phyloP scores from a whole-genome alignment of 257 asterid species.

The Leptodermis oblonga region DNA sequence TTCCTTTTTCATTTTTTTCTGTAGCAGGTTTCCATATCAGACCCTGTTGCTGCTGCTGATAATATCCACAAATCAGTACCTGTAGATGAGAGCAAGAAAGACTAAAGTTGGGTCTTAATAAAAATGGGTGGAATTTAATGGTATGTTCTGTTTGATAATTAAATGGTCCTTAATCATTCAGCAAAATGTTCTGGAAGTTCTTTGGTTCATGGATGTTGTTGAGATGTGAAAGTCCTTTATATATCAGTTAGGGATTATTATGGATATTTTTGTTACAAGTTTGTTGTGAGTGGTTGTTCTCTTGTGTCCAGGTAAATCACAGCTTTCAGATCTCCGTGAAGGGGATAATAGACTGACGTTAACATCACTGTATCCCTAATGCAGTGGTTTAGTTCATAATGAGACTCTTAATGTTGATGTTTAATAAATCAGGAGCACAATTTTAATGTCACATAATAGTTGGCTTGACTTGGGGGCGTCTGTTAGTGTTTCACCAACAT shows the following conservation, averaged over 20 bases:
- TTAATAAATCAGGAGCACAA: background rate
- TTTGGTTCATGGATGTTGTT: constrained; percentile 9
- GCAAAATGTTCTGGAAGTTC: constrained; percentile 5
- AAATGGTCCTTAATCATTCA: background rate
- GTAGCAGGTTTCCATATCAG: constrained; percentile 41
- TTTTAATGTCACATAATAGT: background rate
- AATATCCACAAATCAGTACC: constrained; percentile 34
- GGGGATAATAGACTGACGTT: background rate
- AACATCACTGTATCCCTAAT: background rate
- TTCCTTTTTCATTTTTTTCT: background rate
- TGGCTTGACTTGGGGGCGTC: background rate
- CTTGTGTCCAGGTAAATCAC: background rate
- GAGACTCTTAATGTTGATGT: no score
- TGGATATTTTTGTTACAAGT: background rate
- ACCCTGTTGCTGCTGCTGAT: constrained; percentile 29
- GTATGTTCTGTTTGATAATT: background rate
- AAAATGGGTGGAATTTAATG: constrained; percentile 7
- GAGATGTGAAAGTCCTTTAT: background rate
- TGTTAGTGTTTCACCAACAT: background rate
- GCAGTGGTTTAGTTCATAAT: background rate
- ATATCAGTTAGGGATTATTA: background rate
- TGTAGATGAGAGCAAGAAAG: constrained; percentile 45
- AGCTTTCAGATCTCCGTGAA: background rate
- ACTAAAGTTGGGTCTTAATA: constrained; percentile 25
- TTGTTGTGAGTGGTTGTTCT: background rate